phyloP scores from a whole-genome alignment of 345 rosid species.

The Erysimum cheiranthoides region DNA sequence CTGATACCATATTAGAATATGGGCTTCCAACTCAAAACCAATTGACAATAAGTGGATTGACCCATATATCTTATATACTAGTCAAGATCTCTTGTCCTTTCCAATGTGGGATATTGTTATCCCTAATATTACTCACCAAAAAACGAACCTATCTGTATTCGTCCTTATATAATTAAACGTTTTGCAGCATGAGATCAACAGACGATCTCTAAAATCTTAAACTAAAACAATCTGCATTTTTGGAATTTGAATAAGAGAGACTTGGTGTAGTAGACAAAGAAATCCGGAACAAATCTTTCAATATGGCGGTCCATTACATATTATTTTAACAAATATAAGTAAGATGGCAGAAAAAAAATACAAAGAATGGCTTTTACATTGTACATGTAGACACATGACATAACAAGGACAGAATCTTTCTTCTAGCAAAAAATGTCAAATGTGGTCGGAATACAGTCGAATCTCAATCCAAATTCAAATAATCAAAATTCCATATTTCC shows the following conservation, averaged over 20 bases:
- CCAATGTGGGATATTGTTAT: no score
- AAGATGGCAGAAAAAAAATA: neutral
- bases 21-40: no score
- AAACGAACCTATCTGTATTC: neutral
- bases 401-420: slow-evolving; percentile 37
- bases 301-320: slow-evolving; percentile 42
- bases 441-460: slow-evolving; percentile 82
- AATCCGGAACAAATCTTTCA: slow-evolving; percentile 4
- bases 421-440: slow-evolving; percentile 48
- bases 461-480: slow-evolving; percentile 59
- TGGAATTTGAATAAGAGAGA: neutral
- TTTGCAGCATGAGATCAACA: slow-evolving; percentile 17
- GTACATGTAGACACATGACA: slow-evolving; percentile 30
- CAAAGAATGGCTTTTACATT: slow-evolving; percentile 33
- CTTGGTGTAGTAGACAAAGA: slow-evolving; percentile 14
- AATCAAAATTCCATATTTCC: neutral
- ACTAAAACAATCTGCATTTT: neutral
- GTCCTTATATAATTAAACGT: neutral
- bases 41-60: no score
- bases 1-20: no score
- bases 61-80: no score
- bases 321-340: slow-evolving; percentile 4
- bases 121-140: neutral
- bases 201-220: neutral
- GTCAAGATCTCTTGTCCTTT: no score